phyloP scores from a whole-genome alignment of 768 basidiomycete species.

The Coprinellus micaceus region DNA sequence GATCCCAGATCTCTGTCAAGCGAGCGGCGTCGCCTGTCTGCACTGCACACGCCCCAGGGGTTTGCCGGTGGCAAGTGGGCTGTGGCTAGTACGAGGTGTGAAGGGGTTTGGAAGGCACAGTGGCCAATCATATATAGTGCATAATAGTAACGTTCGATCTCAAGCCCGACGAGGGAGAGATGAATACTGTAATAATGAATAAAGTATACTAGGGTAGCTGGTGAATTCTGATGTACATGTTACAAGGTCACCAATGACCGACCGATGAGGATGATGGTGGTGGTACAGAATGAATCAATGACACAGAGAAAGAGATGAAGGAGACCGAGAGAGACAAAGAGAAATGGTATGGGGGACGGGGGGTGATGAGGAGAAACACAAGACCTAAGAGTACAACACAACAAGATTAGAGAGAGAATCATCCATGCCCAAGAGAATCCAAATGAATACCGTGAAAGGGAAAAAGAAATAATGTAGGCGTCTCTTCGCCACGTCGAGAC shows the following conservation, averaged over 20 bases:
- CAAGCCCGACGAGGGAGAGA: neutral
- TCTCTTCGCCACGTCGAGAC: too few relatives aligned
- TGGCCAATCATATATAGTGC: too few relatives aligned
- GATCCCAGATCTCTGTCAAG: too few relatives aligned
- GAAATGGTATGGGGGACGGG: neutral
- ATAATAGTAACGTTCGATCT: too few relatives aligned
- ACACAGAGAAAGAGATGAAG: neutral
- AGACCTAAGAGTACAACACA: neutral
- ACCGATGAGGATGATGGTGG: neutral
- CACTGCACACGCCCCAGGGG: too few relatives aligned
- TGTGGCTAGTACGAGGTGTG: too few relatives aligned
- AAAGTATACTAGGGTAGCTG: neutral
- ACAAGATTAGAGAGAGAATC: conserved; percentile 1
- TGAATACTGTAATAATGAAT: neutral
- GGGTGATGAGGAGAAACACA: neutral
- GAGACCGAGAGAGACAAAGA: neutral
- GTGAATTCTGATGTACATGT: neutral
- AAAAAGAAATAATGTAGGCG: conserved; percentile 3
- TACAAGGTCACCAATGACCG: neutral
- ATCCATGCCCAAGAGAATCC: neutral
- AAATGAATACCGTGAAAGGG: too few relatives aligned
- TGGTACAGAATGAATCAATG: neutral
- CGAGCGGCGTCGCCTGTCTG: too few relatives aligned
- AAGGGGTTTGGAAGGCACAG: too few relatives aligned
- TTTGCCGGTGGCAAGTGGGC: too few relatives aligned